Evolutionary conservation across 495 filamentous ascomycete species (phyloP).

Genomic region (Pyrenula aspistea): DNA sequence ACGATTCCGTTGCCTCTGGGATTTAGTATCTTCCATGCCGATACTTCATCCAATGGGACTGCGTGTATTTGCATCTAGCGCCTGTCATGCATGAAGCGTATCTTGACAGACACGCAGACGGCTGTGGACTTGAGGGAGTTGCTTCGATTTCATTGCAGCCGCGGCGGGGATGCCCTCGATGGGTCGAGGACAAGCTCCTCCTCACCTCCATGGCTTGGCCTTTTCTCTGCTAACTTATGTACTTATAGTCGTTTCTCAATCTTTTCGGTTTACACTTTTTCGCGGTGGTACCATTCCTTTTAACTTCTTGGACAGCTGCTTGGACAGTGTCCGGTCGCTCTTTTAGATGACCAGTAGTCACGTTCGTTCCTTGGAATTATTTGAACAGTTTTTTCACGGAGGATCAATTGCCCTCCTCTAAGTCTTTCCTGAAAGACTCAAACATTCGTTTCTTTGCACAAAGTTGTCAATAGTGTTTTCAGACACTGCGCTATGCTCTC

Average conservation of each 20-base stretch:
- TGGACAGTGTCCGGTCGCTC: not conserved
- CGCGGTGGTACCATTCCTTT: not conserved
- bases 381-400: not conserved
- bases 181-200: no score
- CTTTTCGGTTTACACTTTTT: not conserved
- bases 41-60: not conserved
- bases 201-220: no score
- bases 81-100: not conserved
- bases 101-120: not conserved
- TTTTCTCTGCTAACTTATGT: not conserved
- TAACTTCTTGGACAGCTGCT: not conserved
- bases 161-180: no score
- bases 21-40: not conserved
- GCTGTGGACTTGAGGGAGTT: not conserved
- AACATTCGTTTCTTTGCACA: no score
- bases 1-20: not conserved
- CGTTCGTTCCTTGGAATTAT: not conserved
- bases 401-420: no score
- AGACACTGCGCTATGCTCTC: conserved; percentile 6
- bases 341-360: not conserved
- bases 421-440: no score
- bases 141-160: not conserved
- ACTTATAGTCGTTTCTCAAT: not conserved
- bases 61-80: not conserved
- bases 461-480: no score